Conservation (phyloP, 768 basidiomycete genomes). For the Leccinum subgranulosum region DNA sequence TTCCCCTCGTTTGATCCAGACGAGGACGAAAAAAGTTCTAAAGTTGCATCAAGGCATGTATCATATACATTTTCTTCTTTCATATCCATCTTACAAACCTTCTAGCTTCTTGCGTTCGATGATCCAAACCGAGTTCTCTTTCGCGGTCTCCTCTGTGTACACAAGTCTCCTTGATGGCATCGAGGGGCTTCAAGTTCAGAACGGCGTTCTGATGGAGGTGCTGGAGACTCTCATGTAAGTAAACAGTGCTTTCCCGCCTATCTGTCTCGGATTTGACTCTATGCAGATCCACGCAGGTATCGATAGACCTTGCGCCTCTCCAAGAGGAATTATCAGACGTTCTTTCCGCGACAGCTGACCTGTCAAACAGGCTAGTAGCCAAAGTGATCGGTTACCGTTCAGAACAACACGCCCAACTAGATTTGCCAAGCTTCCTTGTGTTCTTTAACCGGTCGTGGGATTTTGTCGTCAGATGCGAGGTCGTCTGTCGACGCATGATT, state of each 20-base stretch:
- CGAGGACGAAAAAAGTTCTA: slow-evolving; percentile 43
- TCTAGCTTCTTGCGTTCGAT: slow-evolving; percentile 60
- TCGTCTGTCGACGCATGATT: slow-evolving; percentile 86
- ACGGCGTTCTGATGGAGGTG: slow-evolving; percentile 53
- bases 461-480: slow-evolving; percentile 87
- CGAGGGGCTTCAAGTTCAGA: slow-evolving; percentile 64
- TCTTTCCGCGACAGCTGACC: slow-evolving; percentile 75
- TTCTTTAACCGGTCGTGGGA: slow-evolving; percentile 86
- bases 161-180: slow-evolving; percentile 59
- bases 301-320: slow-evolving; percentile 42
- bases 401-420: slow-evolving; percentile 74
- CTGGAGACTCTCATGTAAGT: slow-evolving; percentile 47
- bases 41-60: slow-evolving; percentile 26
- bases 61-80: slow-evolving; percentile 2
- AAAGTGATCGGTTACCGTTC: slow-evolving; percentile 74
- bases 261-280: slow-evolving; percentile 1
- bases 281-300: slow-evolving; percentile 37
- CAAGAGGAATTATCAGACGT: slow-evolving; percentile 74
- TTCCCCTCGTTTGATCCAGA: slow-evolving; percentile 58
- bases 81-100: slow-evolving; percentile 30
- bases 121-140: slow-evolving; percentile 65
- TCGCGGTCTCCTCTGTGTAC: slow-evolving; percentile 60
- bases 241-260: background rate
- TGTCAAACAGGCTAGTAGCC: slow-evolving; percentile 79
- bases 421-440: slow-evolving; percentile 69